Percentiles rank a stretch among this genome's conserved stretches.
phyloP scores from a whole-genome alignment of 2,329 filamentous ascomycete genomes.

The Fusarium lyarnte region DNA sequence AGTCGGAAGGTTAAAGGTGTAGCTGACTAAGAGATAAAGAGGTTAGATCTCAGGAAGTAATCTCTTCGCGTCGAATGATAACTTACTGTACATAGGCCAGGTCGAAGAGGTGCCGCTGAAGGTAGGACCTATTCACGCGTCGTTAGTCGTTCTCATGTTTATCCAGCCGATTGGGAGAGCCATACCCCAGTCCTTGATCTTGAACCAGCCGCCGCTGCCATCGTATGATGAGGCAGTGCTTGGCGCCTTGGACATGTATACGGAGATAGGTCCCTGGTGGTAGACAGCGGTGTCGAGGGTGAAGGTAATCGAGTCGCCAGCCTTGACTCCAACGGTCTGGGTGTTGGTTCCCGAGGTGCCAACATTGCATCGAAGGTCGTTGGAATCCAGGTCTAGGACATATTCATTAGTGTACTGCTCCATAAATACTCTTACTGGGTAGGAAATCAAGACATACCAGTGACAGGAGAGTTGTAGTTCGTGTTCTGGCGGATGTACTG shows the following conservation, averaged over 20 bases:
- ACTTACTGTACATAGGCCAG: conserved; percentile 6
- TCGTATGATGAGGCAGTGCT: background rate
- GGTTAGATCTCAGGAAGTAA: background rate
- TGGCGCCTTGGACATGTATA: conserved; percentile 8
- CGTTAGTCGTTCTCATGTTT: rapidly evolving
- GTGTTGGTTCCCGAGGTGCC: background rate
- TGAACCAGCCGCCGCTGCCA: conserved; percentile 3
- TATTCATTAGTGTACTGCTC: rapidly evolving
- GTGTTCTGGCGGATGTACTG: conserved; percentile 18
- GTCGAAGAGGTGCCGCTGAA: background rate
- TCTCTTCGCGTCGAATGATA: rapidly evolving
- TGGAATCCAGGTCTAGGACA: background rate
- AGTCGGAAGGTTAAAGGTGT: background rate
- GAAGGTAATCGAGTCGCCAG: conserved; percentile 12
- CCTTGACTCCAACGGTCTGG: background rate
- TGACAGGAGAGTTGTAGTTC: conserved; percentile 17
- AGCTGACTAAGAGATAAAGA: background rate
- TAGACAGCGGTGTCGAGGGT: conserved; percentile 5
- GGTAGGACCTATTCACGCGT: rapidly evolving
- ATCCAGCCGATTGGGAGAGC: rapidly evolving
- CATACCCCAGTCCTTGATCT: conserved; percentile 16
- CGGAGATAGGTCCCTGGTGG: conserved; percentile 6
- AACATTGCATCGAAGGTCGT: conserved; percentile 11
- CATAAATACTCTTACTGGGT: rapidly evolving
- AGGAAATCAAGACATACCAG: background rate